A percentile compares a stretch with the other conserved stretches of the same genome.
Conservation (phyloP, 176 grass and related monocot genomes). For the Neostapfia colusana region DNA sequence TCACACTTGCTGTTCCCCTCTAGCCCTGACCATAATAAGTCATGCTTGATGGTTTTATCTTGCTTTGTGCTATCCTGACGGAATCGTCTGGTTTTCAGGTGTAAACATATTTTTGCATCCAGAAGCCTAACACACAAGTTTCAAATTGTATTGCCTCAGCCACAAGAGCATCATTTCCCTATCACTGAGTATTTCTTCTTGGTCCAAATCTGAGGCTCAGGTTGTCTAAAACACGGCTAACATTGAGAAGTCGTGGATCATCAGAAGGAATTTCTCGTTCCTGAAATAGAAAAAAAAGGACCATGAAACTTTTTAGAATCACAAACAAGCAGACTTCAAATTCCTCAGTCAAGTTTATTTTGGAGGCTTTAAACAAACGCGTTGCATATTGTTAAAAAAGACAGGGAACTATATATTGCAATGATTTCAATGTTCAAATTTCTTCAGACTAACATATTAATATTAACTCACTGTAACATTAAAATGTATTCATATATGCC, state of each 20-base stretch:
- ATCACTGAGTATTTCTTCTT: constrained; percentile 53
- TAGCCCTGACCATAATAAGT: not conserved
- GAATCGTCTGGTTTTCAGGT: constrained; percentile 2
- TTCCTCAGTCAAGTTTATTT: not conserved
- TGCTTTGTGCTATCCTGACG: constrained; percentile 2
- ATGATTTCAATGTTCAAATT: constrained; percentile 17
- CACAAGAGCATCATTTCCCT: not conserved
- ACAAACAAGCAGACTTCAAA: not conserved
- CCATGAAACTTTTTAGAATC: not conserved
- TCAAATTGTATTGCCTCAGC: not conserved
- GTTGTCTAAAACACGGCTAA: constrained; percentile 62
- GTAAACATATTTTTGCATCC: constrained; percentile 6
- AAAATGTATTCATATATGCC: not conserved
- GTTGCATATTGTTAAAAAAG: not conserved
- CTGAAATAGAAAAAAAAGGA: constrained; percentile 42
- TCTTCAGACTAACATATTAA: not conserved
- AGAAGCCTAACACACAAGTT: constrained; percentile 14
- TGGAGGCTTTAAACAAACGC: not conserved
- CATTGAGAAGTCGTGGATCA: constrained; percentile 70
- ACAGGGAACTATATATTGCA: not conserved
- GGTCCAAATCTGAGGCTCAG: constrained; percentile 48
- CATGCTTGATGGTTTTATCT: not conserved
- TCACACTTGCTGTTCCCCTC: not conserved
- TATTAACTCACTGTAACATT: constrained; percentile 1
- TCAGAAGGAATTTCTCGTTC: constrained; percentile 84